phyloP scores from a whole-genome alignment of 2,329 filamentous ascomycete genomes.

The Fusarium pseudonygamai region DNA sequence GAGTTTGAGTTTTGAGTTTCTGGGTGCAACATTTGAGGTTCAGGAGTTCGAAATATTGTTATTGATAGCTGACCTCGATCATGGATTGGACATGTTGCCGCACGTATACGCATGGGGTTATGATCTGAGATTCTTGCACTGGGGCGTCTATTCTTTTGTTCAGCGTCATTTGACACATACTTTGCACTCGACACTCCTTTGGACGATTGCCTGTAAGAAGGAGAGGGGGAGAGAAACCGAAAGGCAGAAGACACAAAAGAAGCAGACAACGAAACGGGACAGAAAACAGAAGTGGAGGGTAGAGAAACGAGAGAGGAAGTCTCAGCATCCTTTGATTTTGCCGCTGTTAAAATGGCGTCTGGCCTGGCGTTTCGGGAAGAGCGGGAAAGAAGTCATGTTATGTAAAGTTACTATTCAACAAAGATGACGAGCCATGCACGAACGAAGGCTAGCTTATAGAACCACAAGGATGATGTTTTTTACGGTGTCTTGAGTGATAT shows the following conservation, averaged over 20 bases:
- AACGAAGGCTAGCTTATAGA: conserved; percentile 38
- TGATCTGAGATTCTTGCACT: conserved; percentile 38
- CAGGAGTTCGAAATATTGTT: conserved; percentile 10
- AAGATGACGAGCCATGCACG: conserved; percentile 38
- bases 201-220: conserved; percentile 16
- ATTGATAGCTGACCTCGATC: conserved; percentile 11
- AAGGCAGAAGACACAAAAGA: background rate
- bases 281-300: background rate
- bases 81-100: conserved; percentile 25
- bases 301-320: conserved; percentile 19
- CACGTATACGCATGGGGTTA: conserved; percentile 38
- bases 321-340: conserved; percentile 36
- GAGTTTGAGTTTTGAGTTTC: background rate
- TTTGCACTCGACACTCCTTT: conserved; percentile 38
- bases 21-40: background rate
- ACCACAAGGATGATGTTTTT: conserved; percentile 6
- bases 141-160: conserved; percentile 40
- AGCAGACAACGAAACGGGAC: background rate
- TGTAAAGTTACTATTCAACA: conserved; percentile 42
- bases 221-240: background rate
- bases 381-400: conserved; percentile 44
- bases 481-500: background rate
- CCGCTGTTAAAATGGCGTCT: conserved; percentile 41
- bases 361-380: conserved; percentile 47
- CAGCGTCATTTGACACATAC: conserved; percentile 32